Base-by-base conservation (phyloP, 495 filamentous ascomycete species). In the Hypoxylon fragiforme region DNA sequence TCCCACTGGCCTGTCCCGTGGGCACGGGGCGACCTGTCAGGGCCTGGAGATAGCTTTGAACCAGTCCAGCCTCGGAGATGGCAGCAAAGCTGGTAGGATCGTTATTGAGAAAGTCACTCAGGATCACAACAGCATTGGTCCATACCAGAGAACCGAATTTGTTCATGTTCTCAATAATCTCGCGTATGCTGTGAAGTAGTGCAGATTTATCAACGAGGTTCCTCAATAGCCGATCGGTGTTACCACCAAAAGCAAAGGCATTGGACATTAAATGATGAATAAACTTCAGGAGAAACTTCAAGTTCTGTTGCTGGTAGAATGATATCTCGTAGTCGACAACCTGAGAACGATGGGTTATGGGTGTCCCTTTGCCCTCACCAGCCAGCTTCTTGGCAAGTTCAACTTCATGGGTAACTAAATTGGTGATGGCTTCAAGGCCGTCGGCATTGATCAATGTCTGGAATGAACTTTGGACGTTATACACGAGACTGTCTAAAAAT, bases 41-140 rank as follows among this genome's bases (percentile, higher is more conserved):
- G 12, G 90, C 81, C 62, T 90, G 83, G 16, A 99, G 78, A 36
- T 96, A 83, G 45, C 82, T 88, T 65, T 86, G 85, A 52, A 91
- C 90, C 43, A 97, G 77, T 21, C 94, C 94, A 38, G 95, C 91
- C 73, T 99, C 95, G 13, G 88, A 88, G 58, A 99, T 91, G 13
- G 95, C 90, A 20, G 88, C 85, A 65, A 97, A 97, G 64, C 95
- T 99, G 3, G 95, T 97, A 2, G 95, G 95, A 62, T 99, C 95
- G 65, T 97, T 97, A 70, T 99, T 95, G 51, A 99, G 96, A 75
- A 97, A 97, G 63, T 86, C 92, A 70, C 88, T 92, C 20, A 97
- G 77, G 58, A 97, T 91, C 56, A 86, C 88, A 49, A 94, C 88
- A 13, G 90, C 87, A 64, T 88, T 88, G 47, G 90, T 95, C 95